Percentiles rank a stretch among this genome's conserved stretches.
phyloP scores from a whole-genome alignment of 345 rosid species.

The Salix dunnii region DNA sequence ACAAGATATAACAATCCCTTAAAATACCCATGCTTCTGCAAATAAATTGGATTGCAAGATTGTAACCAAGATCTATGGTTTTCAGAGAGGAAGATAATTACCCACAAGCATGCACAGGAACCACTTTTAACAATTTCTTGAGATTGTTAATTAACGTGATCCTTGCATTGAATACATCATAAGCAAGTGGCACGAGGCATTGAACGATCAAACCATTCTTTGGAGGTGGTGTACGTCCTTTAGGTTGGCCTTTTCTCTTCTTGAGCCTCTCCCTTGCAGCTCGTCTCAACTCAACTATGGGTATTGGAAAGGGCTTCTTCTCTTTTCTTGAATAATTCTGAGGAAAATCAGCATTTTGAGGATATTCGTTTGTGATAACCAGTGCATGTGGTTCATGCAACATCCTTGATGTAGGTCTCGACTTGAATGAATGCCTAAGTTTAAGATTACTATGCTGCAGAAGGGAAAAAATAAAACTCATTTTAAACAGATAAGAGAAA shows the following conservation, averaged over 20 bases:
- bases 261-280: constrained; percentile 89
- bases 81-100: constrained; percentile 33
- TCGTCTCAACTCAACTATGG: constrained; percentile 78
- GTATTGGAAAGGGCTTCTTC: constrained; percentile 86
- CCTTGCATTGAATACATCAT: constrained; percentile 68
- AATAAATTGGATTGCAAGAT: not conserved
- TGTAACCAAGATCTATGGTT: not conserved
- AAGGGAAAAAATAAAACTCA: not conserved
- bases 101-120: constrained; percentile 88
- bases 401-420: constrained; percentile 31
- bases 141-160: constrained; percentile 72
- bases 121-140: constrained; percentile 69
- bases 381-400: constrained; percentile 24
- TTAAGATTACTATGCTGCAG: constrained; percentile 41
- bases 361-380: constrained; percentile 48
- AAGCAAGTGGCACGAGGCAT: constrained; percentile 67
- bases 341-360: constrained; percentile 90
- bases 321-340: constrained; percentile 60
- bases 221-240: constrained; percentile 58
- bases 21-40: not conserved
- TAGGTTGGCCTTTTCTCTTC: constrained; percentile 63
- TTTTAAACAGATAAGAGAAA: not conserved
- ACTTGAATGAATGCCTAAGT: constrained; percentile 29
- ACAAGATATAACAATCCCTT: not conserved
- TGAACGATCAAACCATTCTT: constrained; percentile 70